Evolutionary conservation across 2,329 filamentous ascomycete species (phyloP), one percentile per base, ranked within the genome.

Genomic region (Cordyceps cicadae): DNA sequence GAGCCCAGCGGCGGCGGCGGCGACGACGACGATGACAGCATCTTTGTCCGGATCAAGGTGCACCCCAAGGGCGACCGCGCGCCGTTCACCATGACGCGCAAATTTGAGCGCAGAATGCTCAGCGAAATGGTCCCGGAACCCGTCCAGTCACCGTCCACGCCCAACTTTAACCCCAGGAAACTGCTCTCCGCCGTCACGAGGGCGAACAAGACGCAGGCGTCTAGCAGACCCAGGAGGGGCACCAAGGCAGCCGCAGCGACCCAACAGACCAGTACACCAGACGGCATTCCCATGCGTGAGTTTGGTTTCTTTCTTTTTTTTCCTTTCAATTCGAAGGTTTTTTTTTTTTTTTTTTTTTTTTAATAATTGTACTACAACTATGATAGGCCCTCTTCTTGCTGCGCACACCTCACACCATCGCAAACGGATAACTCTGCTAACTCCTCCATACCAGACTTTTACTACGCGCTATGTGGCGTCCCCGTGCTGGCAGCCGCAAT

Each of bases 401-500:
- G 29, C 29, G 29, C 29, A 8, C 29, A 8, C 7, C 26, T 6
- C 3, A 3, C 29, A 29, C 29, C 29, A 29, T 7, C 43, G 32
- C 21, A 53, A 32, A 53, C 39, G 39, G 49, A 49, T 15, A 39
- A 29, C 24, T 9, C 8, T 14, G 21, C 12, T 15, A 11, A 46
- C 24, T 14, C 32, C 24, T 14, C 32, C 24, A 24, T 45, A 17
- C 12, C 8, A 74, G 72, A 71, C 43, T 60, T 69, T 3, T 67
- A 65, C 29, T 71, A 72, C 48, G 72, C 72, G n/a, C 66, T 71
- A 57, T 64, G 63, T 15, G 66, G 69, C 46, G 73, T 86, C 3
- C 84, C 83, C 2, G 76, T 82, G 0, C 70, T 86, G 6, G 81
- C 79, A 0, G 76, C 79, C 1, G 70, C 86, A 52, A 79, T 87